phyloP scores from a whole-genome alignment of 2,329 filamentous ascomycete genomes.

The Fusarium sp. region DNA sequence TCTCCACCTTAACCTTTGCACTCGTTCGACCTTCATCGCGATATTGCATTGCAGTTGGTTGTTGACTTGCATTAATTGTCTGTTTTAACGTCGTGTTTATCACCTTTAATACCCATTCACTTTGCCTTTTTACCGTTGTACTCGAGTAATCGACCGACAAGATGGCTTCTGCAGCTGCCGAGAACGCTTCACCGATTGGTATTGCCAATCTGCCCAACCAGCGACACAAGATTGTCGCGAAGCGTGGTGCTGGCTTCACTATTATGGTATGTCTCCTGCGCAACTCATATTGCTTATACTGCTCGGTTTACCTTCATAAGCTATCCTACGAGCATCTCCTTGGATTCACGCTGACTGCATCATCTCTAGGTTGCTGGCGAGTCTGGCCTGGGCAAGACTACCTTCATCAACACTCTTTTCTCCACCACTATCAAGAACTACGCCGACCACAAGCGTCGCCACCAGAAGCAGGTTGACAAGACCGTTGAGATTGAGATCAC shows the following conservation, averaged over 20 bases:
- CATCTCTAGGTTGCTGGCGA: conserved; percentile 87
- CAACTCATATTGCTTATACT: neutral
- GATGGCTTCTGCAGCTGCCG: conserved; percentile 68
- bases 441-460: conserved; percentile 98
- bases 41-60: conserved; percentile 42
- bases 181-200: conserved; percentile 75
- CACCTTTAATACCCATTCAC: conserved; percentile 10
- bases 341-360: conserved; percentile 26
- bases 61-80: conserved; percentile 34
- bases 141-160: conserved; percentile 31
- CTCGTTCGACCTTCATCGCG: conserved; percentile 46
- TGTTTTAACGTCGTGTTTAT: conserved; percentile 34
- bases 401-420: conserved; percentile 99
- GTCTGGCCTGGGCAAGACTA: conserved; percentile 98
- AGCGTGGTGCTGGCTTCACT: conserved; percentile 96
- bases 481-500: conserved; percentile 99
- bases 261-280: conserved; percentile 81
- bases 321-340: conserved; percentile 1
- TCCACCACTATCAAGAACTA: conserved; percentile 99
- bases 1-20: conserved; percentile 44
- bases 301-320: neutral
- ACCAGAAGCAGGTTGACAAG: conserved; percentile 99
- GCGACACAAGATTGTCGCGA: conserved; percentile 79
- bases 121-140: conserved; percentile 17
- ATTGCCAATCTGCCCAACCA: conserved; percentile 80